Evolutionary conservation across 805 yeast genomes (phyloP), one percentile per base, ranked within the genome.

Genomic region (Isabelozyma pseudorhagii): DNA sequence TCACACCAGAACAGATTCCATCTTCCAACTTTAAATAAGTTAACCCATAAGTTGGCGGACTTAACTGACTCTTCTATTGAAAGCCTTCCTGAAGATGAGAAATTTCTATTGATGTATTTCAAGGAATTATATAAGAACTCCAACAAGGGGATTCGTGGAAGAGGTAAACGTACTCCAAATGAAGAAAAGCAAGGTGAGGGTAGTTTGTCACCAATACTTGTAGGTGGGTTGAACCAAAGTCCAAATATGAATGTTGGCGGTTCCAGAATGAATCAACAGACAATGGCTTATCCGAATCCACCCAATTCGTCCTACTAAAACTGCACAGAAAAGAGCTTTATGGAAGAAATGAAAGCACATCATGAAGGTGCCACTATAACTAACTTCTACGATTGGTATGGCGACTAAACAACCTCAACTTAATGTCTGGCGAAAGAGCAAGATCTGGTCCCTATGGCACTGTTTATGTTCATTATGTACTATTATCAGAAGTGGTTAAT

Each of bases 1-100:
- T 88, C 96, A 1, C 98, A 93, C 67, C 98, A 92, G 63, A 93
- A 92, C 68, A 77, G 92, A 58, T 90, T 91, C 62, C 98, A 91
- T 66, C 68, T 83, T 54, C 81, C 80, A 13, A 84, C 96, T 0
- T 74, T 93, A 54, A 82, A 82, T 55, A 73, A 72, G 31, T 72
- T 91, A 62, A 88, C 96, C 1, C 80, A 75, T 50, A 81, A 77
- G 56, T 68, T 87, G 53, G 91, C 93, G 1, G 84, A 81, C 54
- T 67, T 83, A 47, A 60, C 66, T 38, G 81, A 84, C 17, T 78
- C 80, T 3, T 69, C 68, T 15, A 53, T 72, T 11, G 74, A 77
- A 40, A 71, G 72, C 50, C 65, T 81, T 28, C 87, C 92, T 0
- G 67, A 70, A 2, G 79, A 79, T 21, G 97, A 92, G 60, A 74